Conservation (phyloP, 2,329 filamentous ascomycete species). For the Clonostachys solani region DNA sequence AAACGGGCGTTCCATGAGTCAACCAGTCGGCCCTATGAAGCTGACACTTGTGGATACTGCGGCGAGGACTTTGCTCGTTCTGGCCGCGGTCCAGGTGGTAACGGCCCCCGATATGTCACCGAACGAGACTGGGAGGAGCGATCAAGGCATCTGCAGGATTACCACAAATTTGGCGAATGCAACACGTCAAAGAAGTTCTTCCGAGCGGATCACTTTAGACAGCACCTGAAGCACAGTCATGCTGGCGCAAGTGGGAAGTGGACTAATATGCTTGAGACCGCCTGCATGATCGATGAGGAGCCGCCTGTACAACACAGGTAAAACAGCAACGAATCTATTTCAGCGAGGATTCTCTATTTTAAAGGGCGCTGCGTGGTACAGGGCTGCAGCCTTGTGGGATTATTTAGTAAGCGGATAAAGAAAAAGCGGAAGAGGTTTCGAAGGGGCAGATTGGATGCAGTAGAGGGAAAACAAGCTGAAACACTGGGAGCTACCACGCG, state of each 20-base stretch:
- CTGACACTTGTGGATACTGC: constrained; percentile 90
- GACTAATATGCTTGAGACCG: constrained; percentile 97
- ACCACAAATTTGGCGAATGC: constrained; percentile 97
- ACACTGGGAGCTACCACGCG: no score
- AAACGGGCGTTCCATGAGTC: constrained; percentile 86
- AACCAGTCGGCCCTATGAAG: constrained; percentile 57
- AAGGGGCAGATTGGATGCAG: no score
- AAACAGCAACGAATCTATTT: no score
- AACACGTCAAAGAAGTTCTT: constrained; percentile 99
- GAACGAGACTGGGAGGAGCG: constrained; percentile 86
- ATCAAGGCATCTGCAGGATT: constrained; percentile 79
- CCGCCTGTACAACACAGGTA: constrained; percentile 19
- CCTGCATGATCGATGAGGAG: constrained; percentile 90
- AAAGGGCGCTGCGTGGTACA: no score
- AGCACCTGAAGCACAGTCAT: constrained; percentile 97
- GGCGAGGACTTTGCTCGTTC: constrained; percentile 76
- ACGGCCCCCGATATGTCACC: constrained; percentile 48
- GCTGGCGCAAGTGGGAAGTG: constrained; percentile 95
- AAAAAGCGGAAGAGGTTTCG: no score
- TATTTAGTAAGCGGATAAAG: no score
- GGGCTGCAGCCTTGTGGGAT: no score
- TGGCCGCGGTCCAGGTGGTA: constrained; percentile 30
- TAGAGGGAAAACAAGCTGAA: no score
- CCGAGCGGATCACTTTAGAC: constrained; percentile 93
- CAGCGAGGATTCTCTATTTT: no score